Base-by-base conservation (phyloP, 2,329 filamentous ascomycete species). In the Arthrobotrys sinensis region DNA sequence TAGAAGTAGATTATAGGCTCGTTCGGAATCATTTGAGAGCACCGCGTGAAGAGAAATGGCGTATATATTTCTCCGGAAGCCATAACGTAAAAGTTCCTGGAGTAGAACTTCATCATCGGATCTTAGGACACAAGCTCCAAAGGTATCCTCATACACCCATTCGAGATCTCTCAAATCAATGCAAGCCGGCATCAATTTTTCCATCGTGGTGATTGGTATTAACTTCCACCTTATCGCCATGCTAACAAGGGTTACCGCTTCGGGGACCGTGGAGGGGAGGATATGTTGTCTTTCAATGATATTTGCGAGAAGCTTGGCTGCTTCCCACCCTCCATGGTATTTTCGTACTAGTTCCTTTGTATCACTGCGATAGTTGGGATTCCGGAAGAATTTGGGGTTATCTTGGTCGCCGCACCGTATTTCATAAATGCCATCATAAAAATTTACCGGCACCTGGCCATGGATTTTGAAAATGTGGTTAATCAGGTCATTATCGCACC, bases 401-500 rank as follows among this genome's bases (percentile, higher is more conserved):
- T n/a, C n/a, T n/a, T n/a, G n/a, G n/a, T n/a, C n/a, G n/a, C n/a
- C n/a, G n/a, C n/a, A 24, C 6, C 14, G 14, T n/a, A 32, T 10
- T n/a, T 24, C 4, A 14, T 7, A 40, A 19, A 32, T 32, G 12
- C 5, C 16, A 11, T 43, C 19, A n/a, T 67, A 52, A 14, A 36
- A 53, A 14, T 36, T 43, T 4, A 53, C 4, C 16, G 60, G 12
- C 1, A 48, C 4, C 7, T 11, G 7, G n/a, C 28, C 28, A 34
- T 66, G 45, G 8, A 46, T 46, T 2, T 28, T n/a, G 19, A 45
- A 55, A 8, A 57, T 68, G 34, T 57, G 38, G 1, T 14, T 10
- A 34, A 68, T 28, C 14, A 68, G 11, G 34, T 68, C 36, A 11
- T 45, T 6, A 28, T 68, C 64, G 21, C 21, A n/a, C 24, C 64